phyloP scores from a whole-genome alignment of 345 rosid species.

The Hevea brasiliensis region DNA sequence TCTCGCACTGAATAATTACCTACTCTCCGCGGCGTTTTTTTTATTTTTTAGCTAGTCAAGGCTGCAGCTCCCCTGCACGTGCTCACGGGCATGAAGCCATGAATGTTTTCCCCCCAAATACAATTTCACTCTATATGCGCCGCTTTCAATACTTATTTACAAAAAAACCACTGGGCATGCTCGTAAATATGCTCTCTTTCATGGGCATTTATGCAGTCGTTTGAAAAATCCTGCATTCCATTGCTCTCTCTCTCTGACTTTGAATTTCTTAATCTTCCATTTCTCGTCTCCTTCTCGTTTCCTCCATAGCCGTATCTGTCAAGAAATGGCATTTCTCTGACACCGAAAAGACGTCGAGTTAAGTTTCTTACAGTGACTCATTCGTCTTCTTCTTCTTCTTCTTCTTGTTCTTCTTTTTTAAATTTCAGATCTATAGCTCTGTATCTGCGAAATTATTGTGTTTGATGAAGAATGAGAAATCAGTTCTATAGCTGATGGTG shows the following conservation, averaged over 20 bases:
- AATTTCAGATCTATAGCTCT: constrained; percentile 8
- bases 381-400: neutral
- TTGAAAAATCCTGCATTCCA: constrained; percentile 7
- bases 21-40: neutral
- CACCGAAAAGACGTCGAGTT: neutral
- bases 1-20: neutral
- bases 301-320: neutral
- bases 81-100: neutral
- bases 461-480: neutral
- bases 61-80: neutral
- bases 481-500: neutral
- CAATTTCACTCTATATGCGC: neutral
- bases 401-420: neutral
- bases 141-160: neutral
- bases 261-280: neutral
- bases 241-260: neutral
- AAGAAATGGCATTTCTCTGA: neutral
- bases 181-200: neutral
- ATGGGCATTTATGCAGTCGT: neutral
- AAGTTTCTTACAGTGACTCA: neutral
- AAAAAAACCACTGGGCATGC: constrained; percentile 12
- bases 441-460: neutral
- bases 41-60: neutral
- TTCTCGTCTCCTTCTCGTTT: neutral
- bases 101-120: constrained; percentile 1